Evolutionary conservation across 2,329 filamentous ascomycete species (phyloP).

Genomic region (Atkinsonella hypoxylon): DNA sequence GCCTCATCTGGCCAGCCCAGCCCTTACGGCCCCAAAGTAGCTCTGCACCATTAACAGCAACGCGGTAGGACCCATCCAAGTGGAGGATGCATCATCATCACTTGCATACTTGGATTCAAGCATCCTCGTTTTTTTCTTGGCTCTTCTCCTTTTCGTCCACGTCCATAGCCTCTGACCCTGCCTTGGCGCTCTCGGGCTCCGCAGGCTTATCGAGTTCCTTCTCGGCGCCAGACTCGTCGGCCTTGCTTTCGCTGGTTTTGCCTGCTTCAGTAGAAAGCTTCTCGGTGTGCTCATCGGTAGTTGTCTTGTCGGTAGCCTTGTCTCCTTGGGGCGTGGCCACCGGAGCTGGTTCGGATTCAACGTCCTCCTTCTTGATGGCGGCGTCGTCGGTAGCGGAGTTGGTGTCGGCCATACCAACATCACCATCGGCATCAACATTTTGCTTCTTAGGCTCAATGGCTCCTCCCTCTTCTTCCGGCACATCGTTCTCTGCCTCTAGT

Average conservation of each 20-base stretch:
- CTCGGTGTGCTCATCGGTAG: slow-evolving; percentile 8
- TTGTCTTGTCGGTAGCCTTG: slow-evolving; percentile 16
- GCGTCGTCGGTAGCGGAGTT: slow-evolving; percentile 18
- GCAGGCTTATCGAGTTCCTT: slow-evolving; percentile 14
- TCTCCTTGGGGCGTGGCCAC: slow-evolving; percentile 21
- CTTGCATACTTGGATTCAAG: slow-evolving; percentile 13
- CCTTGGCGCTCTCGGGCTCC: slow-evolving; percentile 9
- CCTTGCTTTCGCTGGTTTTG: slow-evolving; percentile 11
- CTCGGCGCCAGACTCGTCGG: slow-evolving; percentile 9
- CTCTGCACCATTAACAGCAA: neutral
- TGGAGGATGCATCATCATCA: slow-evolving; percentile 3
- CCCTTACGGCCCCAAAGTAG: neutral
- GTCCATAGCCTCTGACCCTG: slow-evolving; percentile 21
- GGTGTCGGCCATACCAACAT: slow-evolving; percentile 37
- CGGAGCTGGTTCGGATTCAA: slow-evolving; percentile 20
- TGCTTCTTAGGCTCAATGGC: slow-evolving; percentile 14
- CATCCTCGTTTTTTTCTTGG: slow-evolving; percentile 13
- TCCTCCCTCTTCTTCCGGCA: slow-evolving; percentile 8
- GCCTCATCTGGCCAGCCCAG: slow-evolving; percentile 5
- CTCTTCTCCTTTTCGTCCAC: slow-evolving; percentile 20
- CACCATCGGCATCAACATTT: slow-evolving; percentile 34
- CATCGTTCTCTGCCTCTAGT: slow-evolving; percentile 17
- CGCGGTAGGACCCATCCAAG: neutral
- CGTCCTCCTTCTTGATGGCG: slow-evolving; percentile 29
- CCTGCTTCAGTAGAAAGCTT: slow-evolving; percentile 5